Base-by-base conservation (phyloP, 1,284 basidiomycete species). In the Puccinia triticina region DNA sequence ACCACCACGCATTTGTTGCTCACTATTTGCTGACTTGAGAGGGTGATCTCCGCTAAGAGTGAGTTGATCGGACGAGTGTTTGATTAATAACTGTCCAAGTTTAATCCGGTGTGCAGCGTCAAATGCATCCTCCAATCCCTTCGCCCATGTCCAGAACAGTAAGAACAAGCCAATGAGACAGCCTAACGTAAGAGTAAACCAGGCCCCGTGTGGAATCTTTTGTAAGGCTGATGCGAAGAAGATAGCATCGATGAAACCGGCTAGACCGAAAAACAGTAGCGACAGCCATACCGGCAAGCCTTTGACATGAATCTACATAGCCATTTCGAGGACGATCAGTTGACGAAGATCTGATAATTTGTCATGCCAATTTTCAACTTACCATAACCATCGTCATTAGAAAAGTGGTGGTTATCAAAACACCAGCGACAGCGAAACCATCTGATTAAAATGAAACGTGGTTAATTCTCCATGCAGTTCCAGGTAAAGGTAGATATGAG, bases 341-440 rank as follows among this genome's bases (percentile, higher is more conserved):
- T 37, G 2, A 7, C 16, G 75, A 37, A 26, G 12, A 23, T 26
- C 0, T 48, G 77, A 26, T 43, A 23, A 1, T 67, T 12, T 18
- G 21, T n/a, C 55, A 32, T 23, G 18, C 29, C 0, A 26, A 48
- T 5, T 5, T 21, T 32, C 18, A 64, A 66, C 64, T 46, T 23
- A 78, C 71, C 67, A 84, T 82, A 66, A 50, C 73, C 72, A 92
- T 86, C 0, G 90, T 87, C 43, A 92, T 87, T 59, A 92, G 86
- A 0, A 89, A 87, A 2, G 89, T 90, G 0, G 91, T 92, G 7
- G 90, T 88, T 77, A 92, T 88, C 89, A 92, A 90, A 59, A 91
- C 91, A 0, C 91, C 91, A 0, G 91, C 88, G 7, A 92, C 91
- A 0, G 91, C 90, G 85, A 91, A 91, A 2, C 90, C 90, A 81